Percentiles rank a stretch among this genome's conserved stretches.
phyloP scores from a whole-genome alignment of 768 basidiomycete species.

The Termitomyces titanicus region DNA sequence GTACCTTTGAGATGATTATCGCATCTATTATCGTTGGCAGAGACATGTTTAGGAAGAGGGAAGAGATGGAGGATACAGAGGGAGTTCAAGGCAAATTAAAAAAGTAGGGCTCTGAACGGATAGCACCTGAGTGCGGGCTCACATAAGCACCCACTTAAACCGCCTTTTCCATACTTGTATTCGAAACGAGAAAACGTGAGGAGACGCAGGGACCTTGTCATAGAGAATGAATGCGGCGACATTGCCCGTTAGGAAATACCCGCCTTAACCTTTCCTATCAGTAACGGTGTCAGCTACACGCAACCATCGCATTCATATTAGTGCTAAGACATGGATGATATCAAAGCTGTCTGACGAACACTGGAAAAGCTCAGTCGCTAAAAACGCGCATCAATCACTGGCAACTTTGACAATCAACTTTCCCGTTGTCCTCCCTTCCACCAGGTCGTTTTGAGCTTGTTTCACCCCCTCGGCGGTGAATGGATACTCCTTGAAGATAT shows the following conservation, averaged over 20 bases:
- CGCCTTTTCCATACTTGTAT: not conserved
- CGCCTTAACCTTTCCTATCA: no score
- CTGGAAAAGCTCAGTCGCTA: not conserved
- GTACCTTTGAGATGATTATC: slow-evolving; percentile 58
- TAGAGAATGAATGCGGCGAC: no score
- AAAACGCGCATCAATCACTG: slow-evolving; percentile 8
- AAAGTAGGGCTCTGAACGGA: not conserved
- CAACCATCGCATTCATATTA: not conserved
- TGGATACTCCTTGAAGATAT: slow-evolving; percentile 73
- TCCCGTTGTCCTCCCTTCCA: slow-evolving; percentile 73
- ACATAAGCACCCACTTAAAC: not conserved
- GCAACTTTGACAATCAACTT: slow-evolving; percentile 79
- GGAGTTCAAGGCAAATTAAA: not conserved
- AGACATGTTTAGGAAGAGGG: slow-evolving; percentile 36
- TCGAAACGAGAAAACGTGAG: no score
- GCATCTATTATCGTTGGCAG: slow-evolving; percentile 63
- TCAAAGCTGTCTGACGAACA: not conserved
- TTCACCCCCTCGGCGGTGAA: slow-evolving; percentile 79
- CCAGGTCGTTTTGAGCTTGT: slow-evolving; percentile 76
- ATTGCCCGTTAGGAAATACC: not conserved
- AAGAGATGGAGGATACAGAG: slow-evolving; percentile 23
- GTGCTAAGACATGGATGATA: not conserved
- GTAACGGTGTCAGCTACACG: no score
- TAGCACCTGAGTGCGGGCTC: not conserved
- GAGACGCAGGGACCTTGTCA: not conserved